Conservation (phyloP, 192 early-diverging fungal genomes). For the Chytriomyces sp. region DNA sequence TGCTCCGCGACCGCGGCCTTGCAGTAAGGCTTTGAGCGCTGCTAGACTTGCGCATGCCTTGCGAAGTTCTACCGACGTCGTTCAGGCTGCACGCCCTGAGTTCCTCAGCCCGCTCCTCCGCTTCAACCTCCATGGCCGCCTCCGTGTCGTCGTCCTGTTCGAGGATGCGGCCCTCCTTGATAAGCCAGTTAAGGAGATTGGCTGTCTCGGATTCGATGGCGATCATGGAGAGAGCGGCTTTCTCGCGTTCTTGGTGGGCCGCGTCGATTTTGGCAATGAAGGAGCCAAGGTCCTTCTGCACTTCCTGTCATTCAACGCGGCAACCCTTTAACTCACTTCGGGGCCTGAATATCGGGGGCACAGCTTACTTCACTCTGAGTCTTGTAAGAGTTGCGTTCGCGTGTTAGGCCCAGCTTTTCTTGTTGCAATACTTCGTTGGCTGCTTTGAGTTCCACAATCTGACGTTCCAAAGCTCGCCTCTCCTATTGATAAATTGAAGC, state of each 20-base stretch:
- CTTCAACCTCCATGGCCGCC: neutral
- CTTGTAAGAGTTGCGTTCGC: neutral
- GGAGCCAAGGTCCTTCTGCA: neutral
- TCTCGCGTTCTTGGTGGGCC: conserved; percentile 8
- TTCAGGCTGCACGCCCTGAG: neutral
- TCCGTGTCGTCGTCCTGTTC: neutral
- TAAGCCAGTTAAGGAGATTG: conserved; percentile 7
- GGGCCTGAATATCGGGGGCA: neutral
- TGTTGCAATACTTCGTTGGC: neutral
- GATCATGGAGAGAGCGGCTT: neutral
- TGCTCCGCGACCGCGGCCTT: neutral
- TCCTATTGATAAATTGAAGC: too few relatives aligned
- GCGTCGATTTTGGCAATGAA: neutral
- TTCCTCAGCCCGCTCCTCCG: neutral
- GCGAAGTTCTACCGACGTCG: neutral
- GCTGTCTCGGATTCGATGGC: conserved; percentile 8
- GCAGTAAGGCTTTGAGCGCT: neutral
- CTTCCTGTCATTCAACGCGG: neutral
- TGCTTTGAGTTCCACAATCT: neutral
- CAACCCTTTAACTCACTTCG: neutral
- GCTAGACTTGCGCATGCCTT: neutral
- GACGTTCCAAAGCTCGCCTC: conserved; percentile 16
- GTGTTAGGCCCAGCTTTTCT: neutral
- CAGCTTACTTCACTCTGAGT: conserved; percentile 1
- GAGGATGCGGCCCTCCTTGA: conserved; percentile 5